Evolutionary conservation across 352 stramenopile genomes (phyloP).

Genomic region (Phytopythium oedochilum): DNA sequence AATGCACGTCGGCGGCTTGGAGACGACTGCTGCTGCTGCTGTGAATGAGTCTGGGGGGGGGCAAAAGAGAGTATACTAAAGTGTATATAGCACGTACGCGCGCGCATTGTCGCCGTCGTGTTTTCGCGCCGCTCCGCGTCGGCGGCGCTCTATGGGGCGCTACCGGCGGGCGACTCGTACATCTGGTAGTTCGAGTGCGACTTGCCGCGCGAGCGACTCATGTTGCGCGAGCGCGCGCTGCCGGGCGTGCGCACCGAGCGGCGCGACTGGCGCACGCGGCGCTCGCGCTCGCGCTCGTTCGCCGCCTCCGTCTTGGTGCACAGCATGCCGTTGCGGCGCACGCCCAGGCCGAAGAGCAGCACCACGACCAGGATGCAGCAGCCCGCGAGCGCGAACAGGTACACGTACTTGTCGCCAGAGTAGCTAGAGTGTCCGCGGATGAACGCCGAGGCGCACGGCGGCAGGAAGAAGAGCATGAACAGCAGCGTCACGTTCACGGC

Average conservation of each 20-base stretch:
- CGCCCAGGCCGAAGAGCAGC: constrained; percentile 48
- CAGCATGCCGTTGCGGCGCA: constrained; percentile 62
- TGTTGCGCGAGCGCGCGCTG: constrained; percentile 51
- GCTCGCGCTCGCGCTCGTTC: constrained; percentile 40
- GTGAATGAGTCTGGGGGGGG: too few species aligned
- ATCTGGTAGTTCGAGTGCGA: constrained; percentile 71
- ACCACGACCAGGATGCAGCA: constrained; percentile 35
- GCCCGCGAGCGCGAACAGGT: constrained; percentile 47
- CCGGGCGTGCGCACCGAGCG: constrained; percentile 54
- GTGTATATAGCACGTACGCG: not conserved
- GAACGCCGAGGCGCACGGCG: constrained; percentile 41
- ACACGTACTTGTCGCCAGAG: constrained; percentile 41
- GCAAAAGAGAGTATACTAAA: too few species aligned
- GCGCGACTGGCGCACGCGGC: constrained; percentile 41
- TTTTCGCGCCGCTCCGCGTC: not conserved
- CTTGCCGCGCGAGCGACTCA: constrained; percentile 58
- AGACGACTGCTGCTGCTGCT: too few species aligned
- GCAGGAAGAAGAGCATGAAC: constrained; percentile 74
- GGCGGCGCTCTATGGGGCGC: constrained; percentile 19
- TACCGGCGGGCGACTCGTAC: constrained; percentile 53
- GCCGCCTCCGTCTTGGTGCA: constrained; percentile 63
- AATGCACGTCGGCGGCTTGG: too few species aligned
- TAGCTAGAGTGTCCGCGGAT: constrained; percentile 30
- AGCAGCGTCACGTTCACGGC: constrained; percentile 58
- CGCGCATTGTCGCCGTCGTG: not conserved